phyloP scores from a whole-genome alignment of 352 stramenopile genomes.

The Blastocystis sp. region DNA sequence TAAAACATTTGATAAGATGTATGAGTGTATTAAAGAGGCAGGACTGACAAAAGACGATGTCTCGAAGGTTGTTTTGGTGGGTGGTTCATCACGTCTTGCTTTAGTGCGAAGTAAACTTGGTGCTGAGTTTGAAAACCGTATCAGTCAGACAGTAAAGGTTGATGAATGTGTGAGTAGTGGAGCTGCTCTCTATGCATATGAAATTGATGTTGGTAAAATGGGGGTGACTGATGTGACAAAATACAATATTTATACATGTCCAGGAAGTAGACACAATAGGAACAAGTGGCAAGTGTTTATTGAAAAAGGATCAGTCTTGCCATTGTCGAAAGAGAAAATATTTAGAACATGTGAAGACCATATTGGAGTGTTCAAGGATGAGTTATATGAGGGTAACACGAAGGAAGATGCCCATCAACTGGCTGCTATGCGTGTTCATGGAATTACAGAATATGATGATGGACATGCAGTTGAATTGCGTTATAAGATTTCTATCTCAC shows the following conservation, averaged over 20 bases:
- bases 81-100: conserved; percentile 91
- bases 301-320: background rate
- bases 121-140: conserved; percentile 83
- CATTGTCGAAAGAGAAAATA: background rate
- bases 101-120: conserved; percentile 90
- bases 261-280: background rate
- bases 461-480: background rate
- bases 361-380: background rate
- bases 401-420: background rate
- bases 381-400: background rate
- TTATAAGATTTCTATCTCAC: background rate
- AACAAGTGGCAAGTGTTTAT: background rate
- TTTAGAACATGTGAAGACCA: background rate
- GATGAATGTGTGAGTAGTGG: conserved; percentile 97
- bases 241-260: background rate
- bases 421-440: background rate
- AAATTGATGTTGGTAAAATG: background rate
- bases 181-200: conserved; percentile 68
- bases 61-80: conserved; percentile 94
- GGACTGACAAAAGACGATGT: conserved; percentile 89
- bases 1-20: conserved; percentile 88
- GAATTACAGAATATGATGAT: background rate
- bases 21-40: conserved; percentile 85
- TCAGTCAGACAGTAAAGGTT: conserved; percentile 76
- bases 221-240: background rate